phyloP scores from a whole-genome alignment of 768 basidiomycete species.

The Auricularia heimuer region DNA sequence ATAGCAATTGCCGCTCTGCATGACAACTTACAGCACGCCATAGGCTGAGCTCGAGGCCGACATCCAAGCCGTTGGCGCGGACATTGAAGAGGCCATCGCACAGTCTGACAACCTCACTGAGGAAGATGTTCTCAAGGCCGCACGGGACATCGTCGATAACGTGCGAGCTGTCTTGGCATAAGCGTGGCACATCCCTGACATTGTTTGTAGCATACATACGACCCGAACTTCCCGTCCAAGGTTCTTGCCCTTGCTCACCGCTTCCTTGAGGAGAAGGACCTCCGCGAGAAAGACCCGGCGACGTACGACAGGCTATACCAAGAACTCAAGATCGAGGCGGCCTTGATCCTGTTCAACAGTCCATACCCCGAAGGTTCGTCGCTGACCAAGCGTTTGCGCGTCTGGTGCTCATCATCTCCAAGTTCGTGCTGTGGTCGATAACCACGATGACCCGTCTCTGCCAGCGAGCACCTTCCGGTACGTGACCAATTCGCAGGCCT shows the following conservation, averaged over 20 bases:
- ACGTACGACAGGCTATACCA: slow-evolving; percentile 15
- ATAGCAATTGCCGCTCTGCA: too few relatives aligned
- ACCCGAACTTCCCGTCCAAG: slow-evolving; percentile 6
- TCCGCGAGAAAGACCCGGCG: slow-evolving; percentile 7
- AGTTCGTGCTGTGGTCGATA: slow-evolving; percentile 13
- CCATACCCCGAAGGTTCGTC: slow-evolving; percentile 12
- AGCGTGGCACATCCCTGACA: background rate
- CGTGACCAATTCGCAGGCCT: background rate
- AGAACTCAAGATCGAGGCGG: slow-evolving; percentile 21
- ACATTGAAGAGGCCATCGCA: background rate
- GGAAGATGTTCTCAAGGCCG: background rate
- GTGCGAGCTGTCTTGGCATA: background rate
- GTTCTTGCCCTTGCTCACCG: slow-evolving; percentile 4
- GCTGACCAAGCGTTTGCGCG: background rate
- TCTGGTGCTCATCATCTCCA: background rate
- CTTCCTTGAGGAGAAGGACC: slow-evolving; percentile 6
- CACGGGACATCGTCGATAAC: background rate
- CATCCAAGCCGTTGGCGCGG: background rate
- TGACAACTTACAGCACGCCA: too few relatives aligned
- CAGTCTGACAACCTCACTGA: background rate
- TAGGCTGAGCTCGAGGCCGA: background rate
- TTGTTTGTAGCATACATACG: background rate
- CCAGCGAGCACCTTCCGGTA: slow-evolving; percentile 10
- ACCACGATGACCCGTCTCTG: slow-evolving; percentile 10
- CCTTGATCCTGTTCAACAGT: slow-evolving; percentile 15